These are phyloP conservation scores for Solanum chacoense DNA, from an alignment of 305 asterid genomes.

Conservation along the genomic window DNA sequence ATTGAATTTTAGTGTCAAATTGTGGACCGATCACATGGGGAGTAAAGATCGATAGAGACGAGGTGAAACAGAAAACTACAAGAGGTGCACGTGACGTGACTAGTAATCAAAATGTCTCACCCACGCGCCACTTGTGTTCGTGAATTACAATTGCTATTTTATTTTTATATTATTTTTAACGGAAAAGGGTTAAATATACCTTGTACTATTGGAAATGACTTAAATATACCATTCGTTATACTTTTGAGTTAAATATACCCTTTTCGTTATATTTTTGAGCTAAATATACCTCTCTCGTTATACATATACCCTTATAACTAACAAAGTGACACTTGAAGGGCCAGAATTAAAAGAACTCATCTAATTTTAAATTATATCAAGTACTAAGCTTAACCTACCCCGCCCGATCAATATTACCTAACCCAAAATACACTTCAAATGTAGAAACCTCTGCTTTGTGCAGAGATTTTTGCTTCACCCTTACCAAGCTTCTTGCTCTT, in stretches of 20 bases:
- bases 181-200: too few species aligned
- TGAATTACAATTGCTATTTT: background rate
- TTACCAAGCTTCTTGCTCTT: slow-evolving; percentile 27
- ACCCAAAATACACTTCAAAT: background rate
- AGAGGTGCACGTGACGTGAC: background rate
- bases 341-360: background rate
- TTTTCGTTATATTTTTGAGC: too few species aligned
- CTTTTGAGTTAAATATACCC: background rate
- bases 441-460: background rate
- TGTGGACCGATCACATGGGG: slow-evolving; percentile 11
- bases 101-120: background rate
- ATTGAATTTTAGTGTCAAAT: background rate
- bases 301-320: background rate
- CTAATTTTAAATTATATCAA: background rate
- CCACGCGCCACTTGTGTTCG: background rate
- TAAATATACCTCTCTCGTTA: background rate
- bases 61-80: slow-evolving; percentile 5
- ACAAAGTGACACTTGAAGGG: background rate
- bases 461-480: slow-evolving; percentile 7
- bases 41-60: slow-evolving; percentile 7
- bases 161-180: background rate
- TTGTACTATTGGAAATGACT: accelerated
- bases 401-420: background rate
- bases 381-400: background rate
- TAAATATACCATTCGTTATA: too few species aligned